Evolutionary conservation across 352 stramenopile species (phyloP).

Genomic region (Phytopythium litorale): DNA sequence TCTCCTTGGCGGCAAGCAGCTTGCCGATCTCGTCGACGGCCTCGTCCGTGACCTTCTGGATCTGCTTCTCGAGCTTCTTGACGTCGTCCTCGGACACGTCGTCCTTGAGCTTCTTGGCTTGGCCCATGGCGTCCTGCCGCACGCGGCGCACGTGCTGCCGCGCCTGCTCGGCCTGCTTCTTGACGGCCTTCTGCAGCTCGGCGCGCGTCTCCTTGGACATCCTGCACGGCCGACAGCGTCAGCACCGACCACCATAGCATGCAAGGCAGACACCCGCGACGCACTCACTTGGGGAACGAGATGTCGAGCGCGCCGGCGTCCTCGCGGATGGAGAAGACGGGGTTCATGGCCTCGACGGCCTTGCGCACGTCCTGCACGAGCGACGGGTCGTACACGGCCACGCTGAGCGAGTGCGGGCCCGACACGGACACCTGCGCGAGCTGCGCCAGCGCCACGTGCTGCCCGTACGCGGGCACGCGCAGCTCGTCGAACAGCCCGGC

Average conservation of each 20-base stretch:
- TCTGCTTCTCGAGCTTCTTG: slow-evolving; percentile 68
- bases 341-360: slow-evolving; percentile 71
- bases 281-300: slow-evolving; percentile 75
- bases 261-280: neutral
- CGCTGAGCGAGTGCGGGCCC: slow-evolving; percentile 54
- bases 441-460: slow-evolving; percentile 73
- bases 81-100: slow-evolving; percentile 73
- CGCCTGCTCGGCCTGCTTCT: slow-evolving; percentile 81
- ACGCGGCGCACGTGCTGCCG: slow-evolving; percentile 82
- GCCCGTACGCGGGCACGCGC: slow-evolving; percentile 74
- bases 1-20: slow-evolving; percentile 74
- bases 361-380: slow-evolving; percentile 69
- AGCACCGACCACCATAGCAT: slow-evolving; percentile 1
- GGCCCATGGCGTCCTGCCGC: slow-evolving; percentile 82
- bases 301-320: slow-evolving; percentile 65
- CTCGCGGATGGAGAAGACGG: slow-evolving; percentile 69
- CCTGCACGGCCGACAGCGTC: slow-evolving; percentile 21
- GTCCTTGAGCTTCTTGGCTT: slow-evolving; percentile 82
- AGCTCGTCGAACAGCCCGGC: slow-evolving; percentile 82
- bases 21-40: slow-evolving; percentile 65
- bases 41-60: slow-evolving; percentile 80
- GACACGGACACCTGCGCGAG: slow-evolving; percentile 72
- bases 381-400: slow-evolving; percentile 80
- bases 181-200: slow-evolving; percentile 71
- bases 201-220: slow-evolving; percentile 84